These are phyloP conservation scores for Pseudozyma tsukubaensis DNA, from an alignment of 1,284 basidiomycete genomes.

Conservation along the genomic window DNA sequence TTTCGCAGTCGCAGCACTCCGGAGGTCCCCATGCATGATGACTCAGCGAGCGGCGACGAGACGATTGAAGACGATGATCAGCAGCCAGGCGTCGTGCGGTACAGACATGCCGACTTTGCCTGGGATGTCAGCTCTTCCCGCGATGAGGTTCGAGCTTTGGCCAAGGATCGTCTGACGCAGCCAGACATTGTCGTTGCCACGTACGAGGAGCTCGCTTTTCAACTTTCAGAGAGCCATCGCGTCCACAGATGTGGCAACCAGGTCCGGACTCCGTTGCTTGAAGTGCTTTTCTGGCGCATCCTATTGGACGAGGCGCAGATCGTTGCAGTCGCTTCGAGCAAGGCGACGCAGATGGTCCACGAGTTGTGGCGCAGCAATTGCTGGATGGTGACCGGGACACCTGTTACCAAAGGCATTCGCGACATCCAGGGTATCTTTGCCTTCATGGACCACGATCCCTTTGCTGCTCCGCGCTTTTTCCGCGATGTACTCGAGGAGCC, in stretches of 20 bases:
- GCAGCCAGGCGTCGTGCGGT: conserved; percentile 41
- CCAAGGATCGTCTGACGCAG: conserved; percentile 20
- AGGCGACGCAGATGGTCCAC: conserved; percentile 50
- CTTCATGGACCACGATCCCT: conserved; percentile 51
- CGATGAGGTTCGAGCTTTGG: conserved; percentile 20
- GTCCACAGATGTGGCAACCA: conserved; percentile 16
- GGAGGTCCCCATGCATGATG: neutral
- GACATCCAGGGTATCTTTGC: conserved; percentile 54
- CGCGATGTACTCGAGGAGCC: conserved; percentile 44
- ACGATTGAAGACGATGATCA: neutral
- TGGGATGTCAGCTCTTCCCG: conserved; percentile 28
- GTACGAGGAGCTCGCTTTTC: conserved; percentile 49
- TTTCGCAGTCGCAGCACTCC: conserved; percentile 33
- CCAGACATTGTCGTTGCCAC: conserved; percentile 53
- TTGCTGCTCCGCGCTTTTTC: conserved; percentile 47
- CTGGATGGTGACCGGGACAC: conserved; percentile 57
- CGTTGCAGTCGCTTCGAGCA: conserved; percentile 38
- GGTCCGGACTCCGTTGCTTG: conserved; percentile 46
- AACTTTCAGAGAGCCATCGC: conserved; percentile 42
- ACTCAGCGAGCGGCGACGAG: neutral
- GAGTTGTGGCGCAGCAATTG: conserved; percentile 55
- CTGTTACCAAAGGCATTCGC: conserved; percentile 46
- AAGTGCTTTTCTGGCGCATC: conserved; percentile 53
- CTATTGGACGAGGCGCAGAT: conserved; percentile 57
- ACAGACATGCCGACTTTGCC: conserved; percentile 30